These are phyloP conservation scores for Metarhizium album DNA, from an alignment of 2,329 filamentous ascomycete genomes.

Conservation along the genomic window DNA sequence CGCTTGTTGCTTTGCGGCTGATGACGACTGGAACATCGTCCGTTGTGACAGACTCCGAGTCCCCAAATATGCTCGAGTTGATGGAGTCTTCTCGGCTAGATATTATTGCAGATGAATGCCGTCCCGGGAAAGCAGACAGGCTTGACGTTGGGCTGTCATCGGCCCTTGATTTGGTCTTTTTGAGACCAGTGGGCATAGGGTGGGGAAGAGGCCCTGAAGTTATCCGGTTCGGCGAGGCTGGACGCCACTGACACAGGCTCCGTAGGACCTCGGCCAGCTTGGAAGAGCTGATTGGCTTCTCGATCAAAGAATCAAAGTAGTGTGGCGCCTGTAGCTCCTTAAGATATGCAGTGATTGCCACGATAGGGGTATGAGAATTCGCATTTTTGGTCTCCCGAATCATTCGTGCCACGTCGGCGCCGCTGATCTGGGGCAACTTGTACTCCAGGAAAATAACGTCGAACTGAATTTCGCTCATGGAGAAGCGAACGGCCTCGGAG, in stretches of 20 bases:
- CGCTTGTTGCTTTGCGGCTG: constrained; percentile 60
- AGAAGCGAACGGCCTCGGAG: constrained; percentile 83
- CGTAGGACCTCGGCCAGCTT: constrained; percentile 85
- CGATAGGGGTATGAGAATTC: constrained; percentile 88
- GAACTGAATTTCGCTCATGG: constrained; percentile 95
- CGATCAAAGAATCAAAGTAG: constrained; percentile 89
- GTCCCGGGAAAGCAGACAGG: constrained; percentile 58
- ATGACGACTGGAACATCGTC: constrained; percentile 72
- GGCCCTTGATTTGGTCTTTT: constrained; percentile 49
- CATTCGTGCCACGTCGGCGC: constrained; percentile 93
- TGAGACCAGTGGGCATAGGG: constrained; percentile 51
- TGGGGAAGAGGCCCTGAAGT: constrained; percentile 39
- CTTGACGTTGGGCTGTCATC: constrained; percentile 81
- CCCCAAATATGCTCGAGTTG: constrained; percentile 77
- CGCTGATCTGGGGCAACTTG: constrained; percentile 88
- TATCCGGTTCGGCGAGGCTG: constrained; percentile 44
- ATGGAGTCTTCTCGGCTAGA: constrained; percentile 85
- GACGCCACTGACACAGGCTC: constrained; percentile 86
- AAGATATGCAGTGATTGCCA: constrained; percentile 94
- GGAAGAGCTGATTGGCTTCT: constrained; percentile 89
- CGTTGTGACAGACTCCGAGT: constrained; percentile 65
- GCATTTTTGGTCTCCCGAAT: constrained; percentile 93
- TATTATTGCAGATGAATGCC: constrained; percentile 65
- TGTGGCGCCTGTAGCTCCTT: constrained; percentile 93
- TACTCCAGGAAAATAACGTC: constrained; percentile 98